Percentiles rank a stretch among this genome's conserved stretches.
Conservation (phyloP, 31 red algal species). For the Asparagopsis taxiformis region DNA sequence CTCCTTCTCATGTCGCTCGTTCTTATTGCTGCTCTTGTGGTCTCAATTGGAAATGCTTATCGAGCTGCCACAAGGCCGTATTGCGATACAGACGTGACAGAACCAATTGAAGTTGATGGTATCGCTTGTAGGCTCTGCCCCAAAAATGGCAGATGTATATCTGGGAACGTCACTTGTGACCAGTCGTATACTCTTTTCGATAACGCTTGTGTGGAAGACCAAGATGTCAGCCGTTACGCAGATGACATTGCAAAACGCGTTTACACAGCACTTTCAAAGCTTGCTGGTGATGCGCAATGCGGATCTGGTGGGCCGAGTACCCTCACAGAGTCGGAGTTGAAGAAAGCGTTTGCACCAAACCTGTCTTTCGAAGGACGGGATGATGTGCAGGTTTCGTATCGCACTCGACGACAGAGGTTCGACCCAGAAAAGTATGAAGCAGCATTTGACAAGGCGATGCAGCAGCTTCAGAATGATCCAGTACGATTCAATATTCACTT, state of each 20-base stretch:
- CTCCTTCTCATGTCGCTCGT: neutral
- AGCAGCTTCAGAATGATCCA: neutral
- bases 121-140: conserved; percentile 19
- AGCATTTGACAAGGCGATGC: conserved; percentile 14
- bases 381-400: neutral
- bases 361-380: neutral
- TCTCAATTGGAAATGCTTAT: neutral
- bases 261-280: neutral
- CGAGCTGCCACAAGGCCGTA: conserved; percentile 1
- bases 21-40: neutral
- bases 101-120: neutral
- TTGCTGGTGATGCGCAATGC: conserved; percentile 20
- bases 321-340: neutral
- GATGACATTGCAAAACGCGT: conserved; percentile 24
- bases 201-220: conserved; percentile 23
- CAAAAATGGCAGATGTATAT: neutral
- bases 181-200: neutral
- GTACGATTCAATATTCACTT: too few relatives aligned
- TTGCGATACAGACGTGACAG: conserved; percentile 2
- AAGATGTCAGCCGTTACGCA: conserved; percentile 14
- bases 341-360: neutral
- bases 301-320: neutral
- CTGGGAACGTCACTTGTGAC: conserved; percentile 5
- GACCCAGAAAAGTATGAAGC: conserved; percentile 12
- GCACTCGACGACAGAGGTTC: neutral